Evolutionary conservation across 139 green algal species (phyloP).

Genomic region (Gonium pectorale): DNA sequence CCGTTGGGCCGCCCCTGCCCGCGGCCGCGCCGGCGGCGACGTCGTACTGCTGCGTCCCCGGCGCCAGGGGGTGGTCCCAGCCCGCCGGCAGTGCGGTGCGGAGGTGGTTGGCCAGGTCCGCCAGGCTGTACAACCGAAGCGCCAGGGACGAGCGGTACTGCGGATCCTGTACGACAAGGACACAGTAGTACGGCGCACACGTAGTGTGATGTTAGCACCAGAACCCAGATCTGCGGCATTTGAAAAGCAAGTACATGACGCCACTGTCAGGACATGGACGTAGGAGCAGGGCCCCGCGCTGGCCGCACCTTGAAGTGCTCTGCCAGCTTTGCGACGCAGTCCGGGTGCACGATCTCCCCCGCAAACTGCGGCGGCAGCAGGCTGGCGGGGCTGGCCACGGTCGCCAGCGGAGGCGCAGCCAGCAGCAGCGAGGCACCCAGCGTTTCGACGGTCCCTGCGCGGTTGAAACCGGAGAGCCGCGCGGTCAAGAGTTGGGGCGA

Average conservation of each 20-base stretch:
- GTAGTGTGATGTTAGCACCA: no score
- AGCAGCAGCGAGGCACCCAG: slow-evolving; percentile 45
- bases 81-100: slow-evolving; percentile 25
- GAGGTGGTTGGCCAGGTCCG: slow-evolving; percentile 41
- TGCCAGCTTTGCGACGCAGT: slow-evolving; percentile 30
- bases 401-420: slow-evolving; percentile 32
- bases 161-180: slow-evolving; percentile 5
- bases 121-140: slow-evolving; percentile 20
- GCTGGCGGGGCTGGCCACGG: not conserved
- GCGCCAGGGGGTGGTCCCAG: slow-evolving; percentile 33
- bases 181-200: not conserved
- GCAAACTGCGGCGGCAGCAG: slow-evolving; percentile 51
- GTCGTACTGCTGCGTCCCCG: not conserved
- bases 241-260: no score
- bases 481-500: no score
- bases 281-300: no score
- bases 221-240: not conserved
- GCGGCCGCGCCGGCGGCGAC: not conserved
- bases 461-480: not conserved
- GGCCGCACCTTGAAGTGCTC: slow-evolving; percentile 37
- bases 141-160: slow-evolving; percentile 26
- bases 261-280: no score
- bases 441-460: slow-evolving; percentile 41
- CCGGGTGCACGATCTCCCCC: slow-evolving; percentile 44
- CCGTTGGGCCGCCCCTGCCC: not conserved